These are phyloP conservation scores for Rhynchospora breviuscula DNA, from an alignment of 176 grass and related monocot genomes.

Conservation along the genomic window DNA sequence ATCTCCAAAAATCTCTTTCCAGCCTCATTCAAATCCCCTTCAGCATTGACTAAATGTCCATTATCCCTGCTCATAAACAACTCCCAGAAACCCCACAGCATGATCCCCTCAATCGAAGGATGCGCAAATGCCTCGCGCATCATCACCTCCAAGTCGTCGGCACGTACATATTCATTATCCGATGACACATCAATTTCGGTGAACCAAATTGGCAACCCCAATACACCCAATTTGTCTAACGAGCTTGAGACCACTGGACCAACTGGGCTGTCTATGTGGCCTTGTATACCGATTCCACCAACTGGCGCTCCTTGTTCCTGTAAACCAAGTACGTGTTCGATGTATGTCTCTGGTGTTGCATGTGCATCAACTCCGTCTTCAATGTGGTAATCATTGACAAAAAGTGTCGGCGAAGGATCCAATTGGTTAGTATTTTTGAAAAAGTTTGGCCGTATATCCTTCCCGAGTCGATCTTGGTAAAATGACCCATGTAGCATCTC, in stretches of 20 bases:
- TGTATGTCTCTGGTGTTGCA: conserved; percentile 58
- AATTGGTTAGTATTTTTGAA: conserved; percentile 54
- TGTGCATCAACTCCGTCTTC: conserved; percentile 50
- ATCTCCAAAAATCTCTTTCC: conserved; percentile 46
- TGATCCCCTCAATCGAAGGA: conserved; percentile 75
- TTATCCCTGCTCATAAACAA: conserved; percentile 63
- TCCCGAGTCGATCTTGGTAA: conserved; percentile 77
- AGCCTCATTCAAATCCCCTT: conserved; percentile 66
- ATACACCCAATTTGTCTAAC: conserved; percentile 46
- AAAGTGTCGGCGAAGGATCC: conserved; percentile 59
- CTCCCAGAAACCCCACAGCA: conserved; percentile 97
- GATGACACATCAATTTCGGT: conserved; percentile 86
- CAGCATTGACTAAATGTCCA: conserved; percentile 59
- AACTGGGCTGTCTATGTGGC: conserved; percentile 53
- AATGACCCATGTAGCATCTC: conserved; percentile 94
- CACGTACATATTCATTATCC: conserved; percentile 61
- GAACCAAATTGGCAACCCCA: conserved; percentile 86
- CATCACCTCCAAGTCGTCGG: conserved; percentile 82
- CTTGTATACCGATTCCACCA: conserved; percentile 55
- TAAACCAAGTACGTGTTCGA: conserved; percentile 56
- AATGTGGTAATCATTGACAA: conserved; percentile 94
- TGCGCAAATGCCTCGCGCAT: conserved; percentile 81
- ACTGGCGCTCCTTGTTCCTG: conserved; percentile 73
- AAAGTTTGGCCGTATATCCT: conserved; percentile 47
- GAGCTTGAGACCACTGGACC: conserved; percentile 41